Evolutionary conservation across 192 early-diverging fungal genomes (phyloP).

Genomic region (Pilobolus umbonatus): DNA sequence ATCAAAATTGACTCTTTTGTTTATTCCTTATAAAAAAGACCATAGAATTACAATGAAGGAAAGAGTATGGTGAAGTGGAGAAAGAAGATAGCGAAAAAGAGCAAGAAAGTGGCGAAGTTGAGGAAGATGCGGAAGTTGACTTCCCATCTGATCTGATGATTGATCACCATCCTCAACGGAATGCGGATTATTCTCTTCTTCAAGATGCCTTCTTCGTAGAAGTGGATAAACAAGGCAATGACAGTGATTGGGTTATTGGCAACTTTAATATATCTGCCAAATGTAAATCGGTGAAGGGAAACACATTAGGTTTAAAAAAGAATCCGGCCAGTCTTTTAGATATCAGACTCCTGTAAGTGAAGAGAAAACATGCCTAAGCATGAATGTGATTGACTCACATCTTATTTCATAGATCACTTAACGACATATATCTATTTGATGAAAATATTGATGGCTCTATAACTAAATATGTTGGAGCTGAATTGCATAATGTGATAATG

Average conservation of each 20-base stretch:
- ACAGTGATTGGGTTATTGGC: slow-evolving; percentile 5
- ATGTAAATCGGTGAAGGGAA: slow-evolving; percentile 10
- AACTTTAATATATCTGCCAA: slow-evolving; percentile 7
- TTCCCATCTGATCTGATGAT: not conserved
- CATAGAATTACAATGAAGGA: no score
- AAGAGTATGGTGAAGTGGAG: no score
- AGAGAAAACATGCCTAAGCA: slow-evolving; percentile 7
- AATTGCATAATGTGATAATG: not conserved
- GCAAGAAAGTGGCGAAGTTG: slow-evolving; percentile 4
- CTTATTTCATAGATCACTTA: slow-evolving; percentile 12
- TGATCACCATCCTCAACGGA: slow-evolving; percentile 6
- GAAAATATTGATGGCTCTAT: slow-evolving; percentile 5
- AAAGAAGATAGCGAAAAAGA: not conserved
- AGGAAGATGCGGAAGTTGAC: not conserved
- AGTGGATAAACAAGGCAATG: not conserved
- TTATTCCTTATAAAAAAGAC: no score
- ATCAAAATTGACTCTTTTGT: no score
- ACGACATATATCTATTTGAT: slow-evolving; percentile 7
- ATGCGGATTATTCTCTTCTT: slow-evolving; percentile 9
- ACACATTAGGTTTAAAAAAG: slow-evolving; percentile 10
- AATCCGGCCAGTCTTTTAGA: slow-evolving; percentile 6
- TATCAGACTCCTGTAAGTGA: slow-evolving; percentile 11
- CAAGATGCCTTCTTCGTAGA: not conserved
- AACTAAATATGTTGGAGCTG: slow-evolving; percentile 9
- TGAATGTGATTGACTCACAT: slow-evolving; percentile 9